Evolutionary conservation across 176 grass and related monocot genomes (phyloP), one percentile per base, ranked within the genome.

Genomic region (Poa pratensis): DNA sequence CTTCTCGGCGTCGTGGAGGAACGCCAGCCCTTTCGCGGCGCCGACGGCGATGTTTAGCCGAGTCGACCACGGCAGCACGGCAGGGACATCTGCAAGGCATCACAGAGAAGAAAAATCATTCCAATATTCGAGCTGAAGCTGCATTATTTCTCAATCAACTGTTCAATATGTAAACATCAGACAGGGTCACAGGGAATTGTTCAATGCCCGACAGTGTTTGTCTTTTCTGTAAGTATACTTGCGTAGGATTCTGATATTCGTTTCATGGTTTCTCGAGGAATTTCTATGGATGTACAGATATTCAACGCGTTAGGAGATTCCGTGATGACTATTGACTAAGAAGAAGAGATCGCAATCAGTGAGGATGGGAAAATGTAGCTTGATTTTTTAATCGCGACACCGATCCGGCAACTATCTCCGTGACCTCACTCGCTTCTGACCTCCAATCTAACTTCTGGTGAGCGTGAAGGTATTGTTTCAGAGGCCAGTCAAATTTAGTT

Each of bases 1-100:
- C 73, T 96, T 96, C 91, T 96, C 94, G 10, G 91, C 88, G 27
- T 91, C 84, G 45, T 96, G 94, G 82, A 96, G 94, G 85, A 96
- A 96, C 22, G 91, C 80, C 86, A 96, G 68, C 1, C 94, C 94
- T 64, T 96, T 96, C 17, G 94, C 94, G 20, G 91, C 91, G 76
- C 94, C 94, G 8, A 96, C 91, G 40, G 91, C 94, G 42, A 96
- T 91, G 79, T 93, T 93, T 48, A 93, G 42, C 82, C 94, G 52
- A 30, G 91, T 96, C 24, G 84, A 81, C 94, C 94, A 96, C 17
- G 91, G 88, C 78, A 96, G 66, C 34, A 73, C 63, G 3, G 66
- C 72, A 55, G 90, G 92, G 14, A 74, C 86, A 80, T 92, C 94
- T 96, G 79, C 20, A 73, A 35, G 70, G 17, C 1, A 85, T 20